phyloP scores from a whole-genome alignment of 2,329 filamentous ascomycete genomes.

The Plectosphaerella plurivora region DNA sequence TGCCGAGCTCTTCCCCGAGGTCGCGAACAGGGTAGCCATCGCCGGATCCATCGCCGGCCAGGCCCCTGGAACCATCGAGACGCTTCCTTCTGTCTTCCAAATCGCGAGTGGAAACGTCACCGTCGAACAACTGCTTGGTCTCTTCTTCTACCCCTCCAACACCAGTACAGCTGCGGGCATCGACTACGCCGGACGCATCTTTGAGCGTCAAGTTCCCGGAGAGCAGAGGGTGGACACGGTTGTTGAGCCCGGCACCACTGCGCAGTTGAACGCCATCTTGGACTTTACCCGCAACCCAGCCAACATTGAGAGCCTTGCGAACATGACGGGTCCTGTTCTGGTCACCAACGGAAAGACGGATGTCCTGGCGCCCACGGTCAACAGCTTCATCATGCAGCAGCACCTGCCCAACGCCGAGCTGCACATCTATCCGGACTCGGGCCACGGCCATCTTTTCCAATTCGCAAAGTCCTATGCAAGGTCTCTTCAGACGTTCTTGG shows the following conservation, averaged over 20 bases:
- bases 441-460: constrained; percentile 7
- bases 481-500: constrained; percentile 3
- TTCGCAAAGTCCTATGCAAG: constrained; percentile 4
- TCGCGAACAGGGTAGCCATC: no score
- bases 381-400: constrained; percentile 1
- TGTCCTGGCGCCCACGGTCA: constrained; percentile 3
- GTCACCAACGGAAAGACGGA: constrained; percentile 6
- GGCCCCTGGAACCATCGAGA: not conserved
- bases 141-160: not conserved
- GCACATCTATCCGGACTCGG: constrained; percentile 4
- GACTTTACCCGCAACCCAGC: not conserved
- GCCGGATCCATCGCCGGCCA: not conserved
- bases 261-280: not conserved
- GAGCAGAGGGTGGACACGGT: not conserved
- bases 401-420: constrained; percentile 5
- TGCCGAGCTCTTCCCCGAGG: not conserved
- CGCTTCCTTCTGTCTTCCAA: no score
- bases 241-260: no score
- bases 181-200: constrained; percentile 2
- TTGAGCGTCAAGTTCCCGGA: constrained; percentile 1
- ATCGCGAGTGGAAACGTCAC: constrained; percentile 1
- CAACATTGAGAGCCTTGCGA: not conserved
- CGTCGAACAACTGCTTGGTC: not conserved
- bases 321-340: constrained; percentile 3
- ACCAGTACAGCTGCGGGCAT: not conserved